Evolutionary conservation across 352 stramenopile genomes (phyloP).

Genomic region (Pythium aphanidermatum): DNA sequence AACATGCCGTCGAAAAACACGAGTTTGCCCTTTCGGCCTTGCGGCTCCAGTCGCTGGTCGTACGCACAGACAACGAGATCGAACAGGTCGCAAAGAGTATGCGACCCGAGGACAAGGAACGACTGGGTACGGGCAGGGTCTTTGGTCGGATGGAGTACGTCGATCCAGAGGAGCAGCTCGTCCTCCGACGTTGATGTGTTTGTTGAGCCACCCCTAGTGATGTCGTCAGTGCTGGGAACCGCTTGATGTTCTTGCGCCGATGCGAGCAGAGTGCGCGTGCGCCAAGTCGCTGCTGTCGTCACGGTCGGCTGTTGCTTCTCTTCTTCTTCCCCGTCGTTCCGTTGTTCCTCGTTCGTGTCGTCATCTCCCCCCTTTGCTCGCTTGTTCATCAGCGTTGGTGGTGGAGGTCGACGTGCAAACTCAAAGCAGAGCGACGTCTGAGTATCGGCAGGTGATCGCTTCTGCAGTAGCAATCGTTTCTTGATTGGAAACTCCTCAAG

Average conservation of each 20-base stretch:
- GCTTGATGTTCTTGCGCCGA: slow-evolving; percentile 5
- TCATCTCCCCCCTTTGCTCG: neutral
- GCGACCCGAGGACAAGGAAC: slow-evolving; percentile 62
- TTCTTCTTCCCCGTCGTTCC: neutral
- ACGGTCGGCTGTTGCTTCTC: slow-evolving; percentile 11
- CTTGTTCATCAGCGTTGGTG: neutral
- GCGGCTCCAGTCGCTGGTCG: slow-evolving; percentile 46
- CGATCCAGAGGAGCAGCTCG: slow-evolving; percentile 62
- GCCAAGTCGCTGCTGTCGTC: slow-evolving; percentile 17
- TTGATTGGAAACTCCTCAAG: slow-evolving; percentile 49
- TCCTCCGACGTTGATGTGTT: slow-evolving; percentile 1
- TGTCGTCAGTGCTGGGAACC: too few species aligned
- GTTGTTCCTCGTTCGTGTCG: neutral
- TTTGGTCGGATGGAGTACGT: slow-evolving; percentile 68
- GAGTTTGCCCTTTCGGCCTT: slow-evolving; percentile 38
- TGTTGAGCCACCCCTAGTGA: too few species aligned
- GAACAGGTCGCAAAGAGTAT: slow-evolving; percentile 41
- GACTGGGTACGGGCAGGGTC: slow-evolving; percentile 58
- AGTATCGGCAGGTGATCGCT: slow-evolving; percentile 53
- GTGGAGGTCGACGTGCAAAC: slow-evolving; percentile 36
- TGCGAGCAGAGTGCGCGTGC: slow-evolving; percentile 18
- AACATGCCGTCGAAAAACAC: slow-evolving; percentile 56
- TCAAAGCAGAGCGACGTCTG: slow-evolving; percentile 51
- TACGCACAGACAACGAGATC: slow-evolving; percentile 61
- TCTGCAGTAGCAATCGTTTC: slow-evolving; percentile 29